Base-by-base conservation (phyloP, 2,329 filamentous ascomycete species). In the Aspergillus sclerotialis region DNA sequence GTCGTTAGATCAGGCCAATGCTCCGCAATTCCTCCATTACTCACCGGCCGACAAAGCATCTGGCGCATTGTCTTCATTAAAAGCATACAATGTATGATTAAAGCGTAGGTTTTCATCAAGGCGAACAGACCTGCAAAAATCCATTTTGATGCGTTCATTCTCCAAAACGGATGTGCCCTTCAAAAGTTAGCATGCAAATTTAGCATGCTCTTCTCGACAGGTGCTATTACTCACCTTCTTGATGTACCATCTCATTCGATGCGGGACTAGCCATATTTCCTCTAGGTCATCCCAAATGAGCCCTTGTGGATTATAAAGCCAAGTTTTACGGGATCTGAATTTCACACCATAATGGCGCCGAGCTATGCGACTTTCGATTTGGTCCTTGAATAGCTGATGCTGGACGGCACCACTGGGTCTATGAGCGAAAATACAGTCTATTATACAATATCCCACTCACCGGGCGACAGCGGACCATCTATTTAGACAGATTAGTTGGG, bases 401-500 rank as follows among this genome's bases (percentile, higher is more conserved):
- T 38, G 23, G 28, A 55, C 52, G 2, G 53, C 50, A 7, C 50
- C 52, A 1, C 52, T 56, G 8, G 0, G 7, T 8, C 1, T 14
- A 6, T 19, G n/a, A 24, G 24, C 8, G 11, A 9, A 14, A 18
- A 5, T 19, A 7, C 2, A 18, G n/a, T 16, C 7, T 43, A n/a
- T 39, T 10, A n/a, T 23, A 7, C 19, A 10, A 23, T 10, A 23
- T 23, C 19, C 19, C 7, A 23, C 19, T 10, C 10, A 54, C 52
- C 43, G 43, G 15, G 44, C 50, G 12, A 53, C 37, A 3, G 52
- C 50, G 6, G 50, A 49, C 52, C 50, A 54, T 13, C 53, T 55
- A 19, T 3, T 25, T n/a, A 23, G n/a, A 9, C 3, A 21, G 4
- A 19, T 23, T 13, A 35, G 11, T 18, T 4, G 2, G 10, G 19